Evolutionary conservation across 345 rosid species (phyloP).

Genomic region (Salix arbutifolia): DNA sequence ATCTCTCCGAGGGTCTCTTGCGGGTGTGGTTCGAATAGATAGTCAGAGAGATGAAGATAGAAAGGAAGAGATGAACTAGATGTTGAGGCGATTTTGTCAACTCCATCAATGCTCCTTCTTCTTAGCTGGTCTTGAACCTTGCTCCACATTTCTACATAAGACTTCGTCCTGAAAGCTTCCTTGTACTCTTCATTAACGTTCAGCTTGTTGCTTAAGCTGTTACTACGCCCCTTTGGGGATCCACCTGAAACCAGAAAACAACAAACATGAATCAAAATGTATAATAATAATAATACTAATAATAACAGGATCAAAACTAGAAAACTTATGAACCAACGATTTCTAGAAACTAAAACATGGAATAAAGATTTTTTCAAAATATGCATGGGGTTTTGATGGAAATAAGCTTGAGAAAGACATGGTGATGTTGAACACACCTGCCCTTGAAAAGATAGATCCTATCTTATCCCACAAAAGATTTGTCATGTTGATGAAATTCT

Average conservation of each 20-base stretch:
- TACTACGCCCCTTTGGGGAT: slow-evolving; percentile 22
- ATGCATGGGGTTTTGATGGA: too few species aligned
- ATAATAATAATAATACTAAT: too few species aligned
- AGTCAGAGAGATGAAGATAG: slow-evolving; percentile 45
- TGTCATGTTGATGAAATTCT: slow-evolving; percentile 9
- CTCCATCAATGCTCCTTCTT: slow-evolving; percentile 5
- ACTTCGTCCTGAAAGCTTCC: slow-evolving; percentile 72
- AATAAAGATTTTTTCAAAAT: background rate
- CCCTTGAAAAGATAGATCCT: slow-evolving; percentile 27
- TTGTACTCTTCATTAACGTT: slow-evolving; percentile 75
- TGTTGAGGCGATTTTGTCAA: slow-evolving; percentile 27
- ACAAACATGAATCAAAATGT: background rate
- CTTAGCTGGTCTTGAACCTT: slow-evolving; percentile 48
- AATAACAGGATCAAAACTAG: background rate
- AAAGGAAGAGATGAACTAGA: slow-evolving; percentile 18
- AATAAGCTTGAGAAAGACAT: background rate
- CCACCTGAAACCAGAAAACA: slow-evolving; percentile 34
- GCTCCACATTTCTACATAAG: slow-evolving; percentile 66
- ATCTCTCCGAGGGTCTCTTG: slow-evolving; percentile 43
- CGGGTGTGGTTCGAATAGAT: slow-evolving; percentile 49
- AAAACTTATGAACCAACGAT: background rate
- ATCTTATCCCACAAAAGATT: slow-evolving; percentile 32
- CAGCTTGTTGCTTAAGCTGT: slow-evolving; percentile 38
- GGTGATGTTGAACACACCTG: slow-evolving; percentile 26
- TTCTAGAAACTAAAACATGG: background rate